Conservation (phyloP, 2,329 filamentous ascomycete genomes). For the Clarireedia paspali region DNA sequence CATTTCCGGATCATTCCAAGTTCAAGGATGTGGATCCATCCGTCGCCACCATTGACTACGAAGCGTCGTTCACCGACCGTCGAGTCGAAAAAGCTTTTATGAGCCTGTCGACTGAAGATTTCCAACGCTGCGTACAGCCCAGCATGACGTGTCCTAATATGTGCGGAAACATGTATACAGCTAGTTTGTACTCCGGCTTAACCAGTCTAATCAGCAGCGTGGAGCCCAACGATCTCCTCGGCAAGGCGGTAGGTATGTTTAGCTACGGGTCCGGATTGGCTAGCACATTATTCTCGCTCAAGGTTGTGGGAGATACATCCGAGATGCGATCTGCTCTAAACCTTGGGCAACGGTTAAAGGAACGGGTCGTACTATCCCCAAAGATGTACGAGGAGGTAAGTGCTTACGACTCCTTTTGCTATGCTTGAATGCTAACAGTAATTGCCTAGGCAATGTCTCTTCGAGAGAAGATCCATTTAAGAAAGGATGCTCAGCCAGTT, state of each 20-base stretch:
- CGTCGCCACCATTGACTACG: no score
- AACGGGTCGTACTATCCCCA: not conserved
- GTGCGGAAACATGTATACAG: constrained; percentile 4
- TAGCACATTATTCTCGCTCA: not conserved
- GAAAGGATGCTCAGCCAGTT: no score
- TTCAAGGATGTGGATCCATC: no score
- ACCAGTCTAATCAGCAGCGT: constrained; percentile 1
- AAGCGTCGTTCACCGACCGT: no score
- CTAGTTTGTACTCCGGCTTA: not conserved
- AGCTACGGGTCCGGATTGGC: not conserved
- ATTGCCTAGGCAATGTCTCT: no score
- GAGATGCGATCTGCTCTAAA: not conserved
- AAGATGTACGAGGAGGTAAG: not conserved
- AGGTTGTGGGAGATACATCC: not conserved
- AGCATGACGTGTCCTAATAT: not conserved
- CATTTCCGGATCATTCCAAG: not conserved
- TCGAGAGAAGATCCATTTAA: no score
- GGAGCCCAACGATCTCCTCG: not conserved
- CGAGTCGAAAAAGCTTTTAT: not conserved
- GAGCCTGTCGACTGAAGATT: not conserved
- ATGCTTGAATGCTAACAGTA: no score
- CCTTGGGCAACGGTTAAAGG: not conserved
- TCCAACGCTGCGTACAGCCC: not conserved
- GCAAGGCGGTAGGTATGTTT: not conserved
- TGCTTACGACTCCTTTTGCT: not conserved